phyloP scores from a whole-genome alignment of 768 basidiomycete species.

The Daedaleopsis nitida region DNA sequence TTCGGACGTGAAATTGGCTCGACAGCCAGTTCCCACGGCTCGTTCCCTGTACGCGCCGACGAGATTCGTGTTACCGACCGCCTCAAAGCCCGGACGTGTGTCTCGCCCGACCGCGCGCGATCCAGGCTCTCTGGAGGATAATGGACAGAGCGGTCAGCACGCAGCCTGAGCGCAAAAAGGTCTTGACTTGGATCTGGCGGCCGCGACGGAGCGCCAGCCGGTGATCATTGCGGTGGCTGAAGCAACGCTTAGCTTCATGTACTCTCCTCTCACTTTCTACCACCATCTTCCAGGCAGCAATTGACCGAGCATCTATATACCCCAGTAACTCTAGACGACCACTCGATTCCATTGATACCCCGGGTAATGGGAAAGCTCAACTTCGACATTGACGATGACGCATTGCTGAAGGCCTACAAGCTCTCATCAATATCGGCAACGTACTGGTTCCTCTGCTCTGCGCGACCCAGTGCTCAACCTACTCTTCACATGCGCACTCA shows the following conservation, averaged over 20 bases:
- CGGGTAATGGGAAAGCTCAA: constrained; percentile 55
- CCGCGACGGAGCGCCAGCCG: neutral
- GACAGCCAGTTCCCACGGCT: constrained; percentile 18
- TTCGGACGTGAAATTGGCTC: constrained; percentile 2
- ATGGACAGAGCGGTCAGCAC: too few species aligned
- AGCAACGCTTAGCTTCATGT: neutral
- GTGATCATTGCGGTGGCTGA: constrained; percentile 10
- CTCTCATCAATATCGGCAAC: constrained; percentile 76
- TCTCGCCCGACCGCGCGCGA: neutral
- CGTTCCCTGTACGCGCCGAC: neutral
- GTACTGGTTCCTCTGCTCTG: constrained; percentile 40
- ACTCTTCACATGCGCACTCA: constrained; percentile 29
- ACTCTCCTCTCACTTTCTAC: neutral
- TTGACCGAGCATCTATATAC: neutral
- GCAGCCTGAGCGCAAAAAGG: too few species aligned
- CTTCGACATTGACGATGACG: constrained; percentile 76
- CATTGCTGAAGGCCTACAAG: constrained; percentile 86
- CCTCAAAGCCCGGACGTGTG: neutral
- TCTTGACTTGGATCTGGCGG: too few species aligned
- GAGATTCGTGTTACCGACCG: neutral
- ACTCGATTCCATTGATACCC: neutral
- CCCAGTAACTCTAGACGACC: neutral
- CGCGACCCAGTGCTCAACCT: neutral
- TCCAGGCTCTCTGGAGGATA: neutral
- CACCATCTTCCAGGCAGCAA: neutral